Evolutionary conservation across 1,284 basidiomycete species (phyloP).

Genomic region (Meira nashicola): DNA sequence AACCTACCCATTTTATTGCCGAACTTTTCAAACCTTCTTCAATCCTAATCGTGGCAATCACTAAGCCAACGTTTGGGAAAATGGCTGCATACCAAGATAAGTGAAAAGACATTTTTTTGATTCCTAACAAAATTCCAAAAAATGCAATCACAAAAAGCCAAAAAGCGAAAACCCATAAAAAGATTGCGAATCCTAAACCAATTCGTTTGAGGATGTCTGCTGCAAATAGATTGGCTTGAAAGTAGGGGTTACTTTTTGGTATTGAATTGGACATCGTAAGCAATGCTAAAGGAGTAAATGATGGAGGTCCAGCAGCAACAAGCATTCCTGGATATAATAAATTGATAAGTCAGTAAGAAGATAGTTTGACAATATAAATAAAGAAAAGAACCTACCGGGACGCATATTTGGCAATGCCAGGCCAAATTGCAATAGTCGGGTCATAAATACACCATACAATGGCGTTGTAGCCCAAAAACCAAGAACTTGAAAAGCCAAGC

Average conservation of each 20-base stretch:
- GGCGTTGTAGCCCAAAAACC: conserved; percentile 20
- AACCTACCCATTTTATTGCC: conserved; percentile 9
- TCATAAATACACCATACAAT: conserved; percentile 24
- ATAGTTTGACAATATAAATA: too few species aligned
- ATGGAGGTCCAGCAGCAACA: conserved; percentile 26
- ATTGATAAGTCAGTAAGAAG: too few species aligned
- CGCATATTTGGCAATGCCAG: conserved; percentile 13
- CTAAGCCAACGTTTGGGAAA: conserved; percentile 25
- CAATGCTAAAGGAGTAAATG: conserved; percentile 25
- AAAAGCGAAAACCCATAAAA: conserved; percentile 19
- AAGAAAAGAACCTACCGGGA: too few species aligned
- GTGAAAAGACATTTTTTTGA: conserved; percentile 12
- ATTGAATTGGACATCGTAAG: conserved; percentile 16
- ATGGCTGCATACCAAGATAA: conserved; percentile 30
- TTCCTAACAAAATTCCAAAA: conserved; percentile 8
- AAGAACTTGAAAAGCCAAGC: conserved; percentile 22
- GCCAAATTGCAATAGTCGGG: conserved; percentile 22
- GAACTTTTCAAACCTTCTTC: conserved; percentile 12
- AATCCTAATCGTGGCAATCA: conserved; percentile 17
- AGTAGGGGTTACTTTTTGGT: conserved; percentile 6
- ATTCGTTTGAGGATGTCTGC: conserved; percentile 6
- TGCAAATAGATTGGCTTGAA: conserved; percentile 12
- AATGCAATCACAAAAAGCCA: conserved; percentile 24
- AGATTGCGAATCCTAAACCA: conserved; percentile 8
- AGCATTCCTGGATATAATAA: conserved; percentile 19